phyloP scores from a whole-genome alignment of 176 grass and related monocot genomes.

The Oropetium thomaeum region DNA sequence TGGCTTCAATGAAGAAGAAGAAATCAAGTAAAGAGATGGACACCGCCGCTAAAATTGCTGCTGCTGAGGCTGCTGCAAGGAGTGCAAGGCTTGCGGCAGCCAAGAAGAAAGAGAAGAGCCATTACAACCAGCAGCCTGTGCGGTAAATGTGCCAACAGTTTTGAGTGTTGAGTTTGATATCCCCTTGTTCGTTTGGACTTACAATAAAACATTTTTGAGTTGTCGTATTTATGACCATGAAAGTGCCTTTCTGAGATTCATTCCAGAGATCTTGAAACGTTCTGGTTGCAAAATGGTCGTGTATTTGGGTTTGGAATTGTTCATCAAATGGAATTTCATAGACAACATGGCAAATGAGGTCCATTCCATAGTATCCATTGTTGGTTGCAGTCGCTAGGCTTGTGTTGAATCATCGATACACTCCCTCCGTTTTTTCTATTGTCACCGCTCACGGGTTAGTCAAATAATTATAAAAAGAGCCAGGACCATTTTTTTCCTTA shows the following conservation, averaged over 20 bases:
- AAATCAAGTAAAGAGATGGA: conserved; percentile 86
- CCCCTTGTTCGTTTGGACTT: conserved; percentile 66
- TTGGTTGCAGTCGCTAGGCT: background rate
- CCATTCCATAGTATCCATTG: background rate
- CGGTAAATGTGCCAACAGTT: conserved; percentile 59
- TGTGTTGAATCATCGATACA: background rate
- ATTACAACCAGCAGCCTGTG: conserved; percentile 98
- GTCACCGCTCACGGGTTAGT: too few relatives aligned
- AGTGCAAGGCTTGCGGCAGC: conserved; percentile 74
- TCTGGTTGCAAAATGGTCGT: conserved; percentile 41
- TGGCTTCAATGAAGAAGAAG: conserved; percentile 94
- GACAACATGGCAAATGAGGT: conserved; percentile 33
- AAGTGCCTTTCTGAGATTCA: conserved; percentile 37
- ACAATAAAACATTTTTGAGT: conserved; percentile 43
- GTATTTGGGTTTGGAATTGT: conserved; percentile 56
- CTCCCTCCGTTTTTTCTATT: background rate
- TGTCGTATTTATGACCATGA: conserved; percentile 29
- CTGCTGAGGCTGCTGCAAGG: conserved; percentile 82
- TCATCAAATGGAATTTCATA: conserved; percentile 40
- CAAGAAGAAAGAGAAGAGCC: conserved; percentile 98
- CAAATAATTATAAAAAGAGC: too few relatives aligned
- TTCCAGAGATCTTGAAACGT: conserved; percentile 40
- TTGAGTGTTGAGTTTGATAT: conserved; percentile 50
- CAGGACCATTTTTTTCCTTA: background rate
- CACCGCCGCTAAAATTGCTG: conserved; percentile 70